A percentile compares a stretch with the other conserved stretches of the same genome.
Conservation (phyloP, 1,284 basidiomycete species). For the Cryptococcus amylolentus region DNA sequence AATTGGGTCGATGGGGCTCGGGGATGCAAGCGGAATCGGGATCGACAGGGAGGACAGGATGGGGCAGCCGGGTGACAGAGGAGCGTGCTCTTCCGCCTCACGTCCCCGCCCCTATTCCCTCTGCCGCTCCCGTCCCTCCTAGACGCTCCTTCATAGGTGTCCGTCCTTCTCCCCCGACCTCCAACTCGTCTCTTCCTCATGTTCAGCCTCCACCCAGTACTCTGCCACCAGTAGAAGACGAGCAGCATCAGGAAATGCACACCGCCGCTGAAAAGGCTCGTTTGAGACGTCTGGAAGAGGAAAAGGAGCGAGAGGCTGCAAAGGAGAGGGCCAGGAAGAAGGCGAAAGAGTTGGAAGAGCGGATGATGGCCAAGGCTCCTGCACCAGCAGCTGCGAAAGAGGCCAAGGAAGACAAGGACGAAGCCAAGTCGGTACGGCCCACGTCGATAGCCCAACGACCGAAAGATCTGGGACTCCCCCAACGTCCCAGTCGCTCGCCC, state of each 20-base stretch:
- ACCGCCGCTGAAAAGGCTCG: conserved; percentile 81
- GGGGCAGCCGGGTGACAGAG: no score
- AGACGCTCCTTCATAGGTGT: background rate
- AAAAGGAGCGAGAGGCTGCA: conserved; percentile 76
- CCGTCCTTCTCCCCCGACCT: background rate
- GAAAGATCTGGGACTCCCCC: conserved; percentile 1
- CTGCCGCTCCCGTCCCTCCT: background rate
- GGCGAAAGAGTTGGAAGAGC: conserved; percentile 75
- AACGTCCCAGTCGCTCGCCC: background rate
- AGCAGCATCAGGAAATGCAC: conserved; percentile 81
- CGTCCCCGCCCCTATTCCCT: background rate
- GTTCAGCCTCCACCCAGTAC: background rate
- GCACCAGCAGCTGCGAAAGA: background rate
- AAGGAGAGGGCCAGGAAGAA: conserved; percentile 79
- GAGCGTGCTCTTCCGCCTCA: background rate
- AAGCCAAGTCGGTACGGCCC: conserved; percentile 28
- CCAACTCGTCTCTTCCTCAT: background rate
- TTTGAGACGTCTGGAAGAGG: conserved; percentile 67
- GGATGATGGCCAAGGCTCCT: conserved; percentile 1
- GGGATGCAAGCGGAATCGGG: no score
- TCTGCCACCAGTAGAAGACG: conserved; percentile 46
- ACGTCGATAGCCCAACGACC: conserved; percentile 21
- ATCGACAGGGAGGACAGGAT: no score
- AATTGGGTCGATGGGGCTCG: no score
- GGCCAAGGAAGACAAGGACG: background rate